These are phyloP conservation scores for Pholiota adiposa DNA, from an alignment of 1,284 basidiomycete species.

Conservation along the genomic window DNA sequence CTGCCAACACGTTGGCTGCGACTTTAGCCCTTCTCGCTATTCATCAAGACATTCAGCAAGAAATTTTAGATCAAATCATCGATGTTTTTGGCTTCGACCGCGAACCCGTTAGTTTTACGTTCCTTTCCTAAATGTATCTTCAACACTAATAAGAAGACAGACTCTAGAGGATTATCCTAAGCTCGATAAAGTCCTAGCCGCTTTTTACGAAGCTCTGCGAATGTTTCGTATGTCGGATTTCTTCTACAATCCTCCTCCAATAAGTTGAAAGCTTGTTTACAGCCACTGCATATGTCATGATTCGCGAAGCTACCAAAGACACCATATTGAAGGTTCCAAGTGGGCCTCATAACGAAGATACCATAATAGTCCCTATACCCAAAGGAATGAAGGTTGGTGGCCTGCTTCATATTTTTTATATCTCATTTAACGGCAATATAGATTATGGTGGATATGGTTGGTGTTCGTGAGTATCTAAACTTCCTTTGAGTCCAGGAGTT, in stretches of 20 bases:
- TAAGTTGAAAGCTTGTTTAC: constrained; percentile 5
- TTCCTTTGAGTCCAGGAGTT: background rate
- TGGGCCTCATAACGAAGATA: constrained; percentile 30
- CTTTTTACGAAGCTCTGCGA: constrained; percentile 49
- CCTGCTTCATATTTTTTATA: background rate
- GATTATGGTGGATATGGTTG: constrained; percentile 54
- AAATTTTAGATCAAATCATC: constrained; percentile 48
- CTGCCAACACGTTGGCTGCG: constrained; percentile 50
- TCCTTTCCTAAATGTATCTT: background rate
- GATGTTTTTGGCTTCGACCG: constrained; percentile 42
- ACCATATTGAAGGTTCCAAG: constrained; percentile 35
- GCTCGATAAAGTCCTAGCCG: constrained; percentile 48
- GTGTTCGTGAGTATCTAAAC: constrained; percentile 45
- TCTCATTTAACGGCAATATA: constrained; percentile 7
- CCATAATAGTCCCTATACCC: constrained; percentile 28
- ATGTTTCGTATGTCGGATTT: constrained; percentile 45
- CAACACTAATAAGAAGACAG: background rate
- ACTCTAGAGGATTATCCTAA: constrained; percentile 21
- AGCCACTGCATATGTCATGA: constrained; percentile 35
- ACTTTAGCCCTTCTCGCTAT: constrained; percentile 50
- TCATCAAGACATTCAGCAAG: constrained; percentile 49
- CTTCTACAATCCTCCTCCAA: background rate
- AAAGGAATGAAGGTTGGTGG: constrained; percentile 31
- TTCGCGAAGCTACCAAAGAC: constrained; percentile 36
- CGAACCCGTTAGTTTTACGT: constrained; percentile 39